These are phyloP conservation scores for Ceriops zippeliana DNA, from an alignment of 345 rosid genomes.

Conservation along the genomic window DNA sequence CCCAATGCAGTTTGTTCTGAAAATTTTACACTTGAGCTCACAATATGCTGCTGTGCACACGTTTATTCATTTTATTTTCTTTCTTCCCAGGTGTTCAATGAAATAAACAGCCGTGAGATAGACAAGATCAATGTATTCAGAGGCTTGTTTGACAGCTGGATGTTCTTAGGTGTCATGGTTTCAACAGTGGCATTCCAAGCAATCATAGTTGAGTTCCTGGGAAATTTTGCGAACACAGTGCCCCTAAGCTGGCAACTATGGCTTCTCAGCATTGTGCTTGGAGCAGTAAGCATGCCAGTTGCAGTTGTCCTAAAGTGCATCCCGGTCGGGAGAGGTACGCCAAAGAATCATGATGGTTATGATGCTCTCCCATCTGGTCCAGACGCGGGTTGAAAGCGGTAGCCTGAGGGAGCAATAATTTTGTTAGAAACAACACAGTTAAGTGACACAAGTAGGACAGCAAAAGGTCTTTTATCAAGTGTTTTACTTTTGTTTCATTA, in stretches of 20 bases:
- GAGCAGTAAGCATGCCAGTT: constrained; percentile 67
- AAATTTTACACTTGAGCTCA: too few species aligned
- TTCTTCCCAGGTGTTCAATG: constrained; percentile 58
- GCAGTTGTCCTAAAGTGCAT: constrained; percentile 76
- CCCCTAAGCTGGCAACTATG: constrained; percentile 88
- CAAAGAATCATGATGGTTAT: constrained; percentile 60
- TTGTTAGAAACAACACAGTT: too few species aligned
- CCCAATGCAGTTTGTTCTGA: too few species aligned
- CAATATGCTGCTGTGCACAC: background rate
- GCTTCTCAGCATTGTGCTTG: constrained; percentile 67
- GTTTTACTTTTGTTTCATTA: too few species aligned
- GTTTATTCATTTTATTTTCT: background rate
- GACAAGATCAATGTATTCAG: constrained; percentile 62
- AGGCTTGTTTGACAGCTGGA: constrained; percentile 60
- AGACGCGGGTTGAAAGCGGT: constrained; percentile 40
- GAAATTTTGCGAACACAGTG: constrained; percentile 59
- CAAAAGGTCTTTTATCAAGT: too few species aligned
- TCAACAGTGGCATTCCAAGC: constrained; percentile 56
- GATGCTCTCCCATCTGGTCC: constrained; percentile 74
- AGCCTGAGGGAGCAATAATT: constrained; percentile 7
- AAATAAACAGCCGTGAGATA: constrained; percentile 70
- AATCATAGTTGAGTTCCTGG: constrained; percentile 59
- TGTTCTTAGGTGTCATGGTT: constrained; percentile 50
- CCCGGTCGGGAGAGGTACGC: constrained; percentile 42
- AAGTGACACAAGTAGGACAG: too few species aligned